Evolutionary conservation across 805 yeast genomes (phyloP).

Genomic region (Metahyphopichia silvanorum): DNA sequence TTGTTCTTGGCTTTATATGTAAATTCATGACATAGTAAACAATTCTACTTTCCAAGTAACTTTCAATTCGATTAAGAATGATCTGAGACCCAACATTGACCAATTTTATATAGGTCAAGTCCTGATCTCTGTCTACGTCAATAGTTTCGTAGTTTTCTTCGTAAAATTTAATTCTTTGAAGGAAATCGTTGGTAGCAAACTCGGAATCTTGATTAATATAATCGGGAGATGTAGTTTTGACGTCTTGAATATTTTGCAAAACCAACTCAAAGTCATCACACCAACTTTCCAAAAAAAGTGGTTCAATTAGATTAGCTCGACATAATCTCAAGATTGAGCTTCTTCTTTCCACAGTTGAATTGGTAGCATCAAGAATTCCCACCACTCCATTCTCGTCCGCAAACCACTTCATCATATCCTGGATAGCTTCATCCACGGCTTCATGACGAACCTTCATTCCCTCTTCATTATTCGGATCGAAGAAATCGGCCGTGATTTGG

Average conservation of each 20-base stretch:
- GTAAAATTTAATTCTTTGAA: conserved; percentile 70
- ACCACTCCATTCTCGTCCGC: conserved; percentile 77
- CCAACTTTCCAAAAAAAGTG: conserved; percentile 89
- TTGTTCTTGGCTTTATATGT: conserved; percentile 86
- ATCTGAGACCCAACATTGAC: conserved; percentile 87
- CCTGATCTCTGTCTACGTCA: conserved; percentile 52
- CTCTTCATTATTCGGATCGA: conserved; percentile 61
- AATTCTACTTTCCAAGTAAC: conserved; percentile 86
- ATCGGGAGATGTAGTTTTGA: conserved; percentile 84
- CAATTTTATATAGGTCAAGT: conserved; percentile 80
- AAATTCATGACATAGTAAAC: conserved; percentile 95
- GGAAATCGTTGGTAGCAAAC: conserved; percentile 67
- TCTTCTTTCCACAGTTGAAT: conserved; percentile 75
- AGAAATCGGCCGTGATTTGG: conserved; percentile 74
- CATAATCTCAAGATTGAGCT: conserved; percentile 58
- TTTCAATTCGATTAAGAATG: conserved; percentile 80
- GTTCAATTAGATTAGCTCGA: conserved; percentile 68
- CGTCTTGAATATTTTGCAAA: conserved; percentile 77
- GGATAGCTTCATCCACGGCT: conserved; percentile 70
- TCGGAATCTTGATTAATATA: conserved; percentile 67
- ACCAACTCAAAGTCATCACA: conserved; percentile 82
- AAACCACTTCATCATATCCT: conserved; percentile 87
- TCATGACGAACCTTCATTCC: conserved; percentile 61
- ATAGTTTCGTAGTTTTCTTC: conserved; percentile 76
- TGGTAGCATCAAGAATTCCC: conserved; percentile 92